A percentile compares a stretch with the other conserved stretches of the same genome.
Evolutionary conservation across 805 yeast genomes (phyloP).

Genomic region (Brettanomyces naardenensis): DNA sequence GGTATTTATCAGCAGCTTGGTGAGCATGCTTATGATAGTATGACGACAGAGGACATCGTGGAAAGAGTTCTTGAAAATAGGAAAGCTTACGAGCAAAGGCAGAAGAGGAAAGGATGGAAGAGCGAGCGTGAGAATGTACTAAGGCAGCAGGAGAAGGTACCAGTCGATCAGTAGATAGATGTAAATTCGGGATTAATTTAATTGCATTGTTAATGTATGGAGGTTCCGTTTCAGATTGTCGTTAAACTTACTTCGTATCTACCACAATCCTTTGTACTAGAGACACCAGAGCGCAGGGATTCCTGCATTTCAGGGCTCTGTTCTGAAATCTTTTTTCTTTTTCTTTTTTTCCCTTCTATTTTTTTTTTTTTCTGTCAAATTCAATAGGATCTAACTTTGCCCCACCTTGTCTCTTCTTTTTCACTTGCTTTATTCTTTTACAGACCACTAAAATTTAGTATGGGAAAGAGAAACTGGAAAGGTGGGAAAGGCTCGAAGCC

Average conservation of each 20-base stretch:
- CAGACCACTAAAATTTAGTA: neutral
- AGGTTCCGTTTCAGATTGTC: too few species aligned
- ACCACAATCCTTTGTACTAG: too few species aligned
- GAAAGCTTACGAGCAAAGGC: constrained; percentile 76
- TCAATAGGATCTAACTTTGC: too few species aligned
- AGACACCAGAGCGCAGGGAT: too few species aligned
- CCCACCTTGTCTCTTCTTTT: too few species aligned
- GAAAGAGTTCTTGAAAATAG: constrained; percentile 64
- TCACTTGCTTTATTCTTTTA: neutral
- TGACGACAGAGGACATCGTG: constrained; percentile 67
- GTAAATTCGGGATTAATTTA: too few species aligned
- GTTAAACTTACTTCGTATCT: too few species aligned
- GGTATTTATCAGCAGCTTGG: constrained; percentile 35
- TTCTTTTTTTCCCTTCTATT: too few species aligned
- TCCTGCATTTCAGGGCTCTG: too few species aligned
- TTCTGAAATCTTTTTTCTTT: too few species aligned
- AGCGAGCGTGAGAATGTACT: constrained; percentile 42
- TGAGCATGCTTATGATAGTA: constrained; percentile 51
- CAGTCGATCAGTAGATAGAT: neutral
- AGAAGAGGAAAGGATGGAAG: constrained; percentile 79
- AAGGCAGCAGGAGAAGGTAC: neutral
- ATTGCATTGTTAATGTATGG: too few species aligned
- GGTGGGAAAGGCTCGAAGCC: constrained; percentile 10
- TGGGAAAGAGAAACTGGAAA: constrained; percentile 1
- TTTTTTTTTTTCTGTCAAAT: too few species aligned